These are phyloP conservation scores for Cladophialophora exuberans DNA, from an alignment of 2,329 filamentous ascomycete species.

Conservation along the genomic window DNA sequence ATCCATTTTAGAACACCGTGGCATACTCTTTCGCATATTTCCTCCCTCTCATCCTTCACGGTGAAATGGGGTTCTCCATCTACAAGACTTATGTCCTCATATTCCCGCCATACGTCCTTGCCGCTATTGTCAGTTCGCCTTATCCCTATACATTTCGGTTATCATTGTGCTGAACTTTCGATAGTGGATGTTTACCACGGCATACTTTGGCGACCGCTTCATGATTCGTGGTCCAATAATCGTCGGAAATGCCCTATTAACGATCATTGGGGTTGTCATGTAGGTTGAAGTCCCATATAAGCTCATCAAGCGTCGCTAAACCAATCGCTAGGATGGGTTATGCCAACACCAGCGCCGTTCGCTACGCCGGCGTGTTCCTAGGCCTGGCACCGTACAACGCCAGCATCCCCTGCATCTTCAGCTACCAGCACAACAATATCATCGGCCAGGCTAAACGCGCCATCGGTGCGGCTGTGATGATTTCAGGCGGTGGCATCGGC, in stretches of 20 bases:
- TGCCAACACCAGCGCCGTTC: neutral
- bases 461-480: neutral
- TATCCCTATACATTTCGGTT: too few relatives aligned
- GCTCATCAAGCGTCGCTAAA: too few relatives aligned
- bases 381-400: neutral
- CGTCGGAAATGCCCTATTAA: neutral
- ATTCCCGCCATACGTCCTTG: slow-evolving; percentile 3
- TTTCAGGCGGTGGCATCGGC: neutral
- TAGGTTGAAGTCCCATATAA: neutral
- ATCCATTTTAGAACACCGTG: neutral
- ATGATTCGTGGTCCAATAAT: slow-evolving; percentile 3
- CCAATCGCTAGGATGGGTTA: neutral
- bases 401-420: neutral
- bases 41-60: neutral
- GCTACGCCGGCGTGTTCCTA: neutral
- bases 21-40: slow-evolving; percentile 1
- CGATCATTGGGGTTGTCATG: neutral
- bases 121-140: neutral
- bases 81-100: neutral
- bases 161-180: too few relatives aligned
- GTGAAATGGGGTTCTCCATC: neutral
- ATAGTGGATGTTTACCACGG: neutral
- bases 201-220: neutral
- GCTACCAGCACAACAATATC: slow-evolving; percentile 8
- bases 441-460: neutral